Conservation (phyloP, 2,329 filamentous ascomycete genomes). For the Laburnicola sp. region DNA sequence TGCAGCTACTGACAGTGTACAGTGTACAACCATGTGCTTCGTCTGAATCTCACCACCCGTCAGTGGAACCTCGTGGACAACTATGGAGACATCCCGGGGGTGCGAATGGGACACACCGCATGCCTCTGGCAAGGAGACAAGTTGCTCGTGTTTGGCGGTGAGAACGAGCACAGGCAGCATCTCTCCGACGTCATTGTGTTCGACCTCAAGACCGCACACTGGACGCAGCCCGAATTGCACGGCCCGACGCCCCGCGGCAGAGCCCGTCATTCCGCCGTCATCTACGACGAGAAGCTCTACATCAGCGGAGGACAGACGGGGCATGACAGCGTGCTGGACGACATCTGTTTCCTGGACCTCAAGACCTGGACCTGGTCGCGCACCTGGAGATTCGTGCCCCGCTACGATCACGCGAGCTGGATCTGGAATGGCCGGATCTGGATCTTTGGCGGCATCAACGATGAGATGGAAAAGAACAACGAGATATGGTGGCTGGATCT, state of each 20-base stretch:
- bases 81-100: slow-evolving; percentile 95
- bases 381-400: slow-evolving; percentile 90
- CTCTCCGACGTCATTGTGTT: slow-evolving; percentile 96
- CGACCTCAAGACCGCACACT: slow-evolving; percentile 89
- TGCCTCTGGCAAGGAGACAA: slow-evolving; percentile 93
- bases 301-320: slow-evolving; percentile 95
- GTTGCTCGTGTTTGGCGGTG: slow-evolving; percentile 93
- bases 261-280: slow-evolving; percentile 87
- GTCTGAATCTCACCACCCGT: slow-evolving; percentile 80
- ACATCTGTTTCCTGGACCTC: slow-evolving; percentile 93
- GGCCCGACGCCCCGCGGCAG: slow-evolving; percentile 86
- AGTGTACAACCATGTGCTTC: slow-evolving; percentile 96
- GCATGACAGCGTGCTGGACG: slow-evolving; percentile 89
- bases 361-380: slow-evolving; percentile 98
- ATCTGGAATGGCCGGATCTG: slow-evolving; percentile 91
- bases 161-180: slow-evolving; percentile 96
- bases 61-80: slow-evolving; percentile 98
- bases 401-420: slow-evolving; percentile 94
- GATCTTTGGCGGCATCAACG: slow-evolving; percentile 93
- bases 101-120: slow-evolving; percentile 96
- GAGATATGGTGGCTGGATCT: slow-evolving; percentile 98
- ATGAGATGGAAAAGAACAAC: slow-evolving; percentile 95
- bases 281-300: slow-evolving; percentile 96
- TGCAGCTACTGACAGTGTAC: slow-evolving; percentile 5
- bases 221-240: slow-evolving; percentile 87